Percentiles rank a stretch among this genome's conserved stretches.
Evolutionary conservation across 768 basidiomycete genomes (phyloP).

Genomic region (Tephrocybe rancida): DNA sequence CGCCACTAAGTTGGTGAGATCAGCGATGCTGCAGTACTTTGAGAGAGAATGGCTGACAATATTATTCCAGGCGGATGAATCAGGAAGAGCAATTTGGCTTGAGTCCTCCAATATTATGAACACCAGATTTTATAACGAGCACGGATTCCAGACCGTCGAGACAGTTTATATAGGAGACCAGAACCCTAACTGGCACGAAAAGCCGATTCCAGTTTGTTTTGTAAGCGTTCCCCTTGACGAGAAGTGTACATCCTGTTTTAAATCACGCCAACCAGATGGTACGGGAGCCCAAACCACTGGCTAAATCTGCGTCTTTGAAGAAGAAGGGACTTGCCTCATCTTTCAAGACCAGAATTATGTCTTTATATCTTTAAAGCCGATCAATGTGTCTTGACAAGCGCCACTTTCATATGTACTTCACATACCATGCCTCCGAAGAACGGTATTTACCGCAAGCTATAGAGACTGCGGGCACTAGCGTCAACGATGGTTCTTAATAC

Average conservation of each 20-base stretch:
- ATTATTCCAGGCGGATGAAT: slow-evolving; percentile 26
- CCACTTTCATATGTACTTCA: no score
- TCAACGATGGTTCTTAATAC: no score
- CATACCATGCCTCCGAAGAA: no score
- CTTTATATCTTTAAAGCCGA: no score
- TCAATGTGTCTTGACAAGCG: no score
- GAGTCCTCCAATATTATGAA: slow-evolving; percentile 23
- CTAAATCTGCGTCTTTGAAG: no score
- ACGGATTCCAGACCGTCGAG: slow-evolving; percentile 21
- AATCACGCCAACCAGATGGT: no score
- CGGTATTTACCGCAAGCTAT: no score
- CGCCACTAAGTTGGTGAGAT: slow-evolving; percentile 21
- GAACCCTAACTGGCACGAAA: slow-evolving; percentile 28
- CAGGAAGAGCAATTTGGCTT: slow-evolving; percentile 23
- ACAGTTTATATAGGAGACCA: slow-evolving; percentile 23
- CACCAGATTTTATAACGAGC: slow-evolving; percentile 20
- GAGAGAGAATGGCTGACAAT: not conserved
- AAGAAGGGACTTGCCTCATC: no score
- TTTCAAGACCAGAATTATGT: no score
- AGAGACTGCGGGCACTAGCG: no score
- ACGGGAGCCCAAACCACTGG: not conserved
- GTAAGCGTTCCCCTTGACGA: slow-evolving; percentile 22
- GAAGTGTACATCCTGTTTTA: no score
- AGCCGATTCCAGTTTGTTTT: slow-evolving; percentile 26
- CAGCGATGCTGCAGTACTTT: not conserved